Evolutionary conservation across 768 basidiomycete species (phyloP), one percentile per base, ranked within the genome.

Genomic region (Mycena filopes): DNA sequence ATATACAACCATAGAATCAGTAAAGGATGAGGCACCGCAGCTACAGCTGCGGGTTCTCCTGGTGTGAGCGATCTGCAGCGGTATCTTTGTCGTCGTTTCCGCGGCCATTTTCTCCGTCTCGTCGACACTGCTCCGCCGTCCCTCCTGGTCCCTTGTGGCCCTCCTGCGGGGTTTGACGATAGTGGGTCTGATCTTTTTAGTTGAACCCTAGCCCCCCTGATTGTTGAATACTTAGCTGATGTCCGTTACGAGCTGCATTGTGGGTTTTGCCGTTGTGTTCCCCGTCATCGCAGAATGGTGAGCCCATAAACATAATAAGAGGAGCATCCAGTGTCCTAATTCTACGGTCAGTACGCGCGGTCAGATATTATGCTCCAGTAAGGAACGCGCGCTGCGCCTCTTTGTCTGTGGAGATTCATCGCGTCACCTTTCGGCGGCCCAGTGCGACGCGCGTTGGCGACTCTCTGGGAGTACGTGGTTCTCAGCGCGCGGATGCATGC

Each of bases 391-490:
- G 13, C 1, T 51, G 33, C 55, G 49, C 20, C 18, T 57, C 23
- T 64, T 57, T 12, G 25, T 64, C 7, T 57, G 55, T 33, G 31
- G 42, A 25, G 55, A n/a, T 82, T 90, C 63, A 75, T 91, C 53
- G 89, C 89, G 36, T 90, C 89, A 7, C 90, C 90, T 77, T 73
- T 91, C 62, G 90, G 90, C 29, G 77, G 78, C 2, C 77, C 86
- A 6, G 75, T 88, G 41, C 76, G 81, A 49, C 77, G 75, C 29
- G 74, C 78, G n/a, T 65, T 87, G 25, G 77, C 79, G 33, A 81
- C 81, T 48, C 69, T 89, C 26, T 87, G 86, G 86, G 79, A 84
- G 47, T 79, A 80, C 62, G 63, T 77, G 31, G 69, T 82, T 25
- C 74, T 85, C 54, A 82, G 82, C 58, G 79, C 84, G 41, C 77